Percentiles rank a stretch among this genome's conserved stretches.
Conservation (phyloP, 1,139 yeast species). For the Candida tropicalis region DNA sequence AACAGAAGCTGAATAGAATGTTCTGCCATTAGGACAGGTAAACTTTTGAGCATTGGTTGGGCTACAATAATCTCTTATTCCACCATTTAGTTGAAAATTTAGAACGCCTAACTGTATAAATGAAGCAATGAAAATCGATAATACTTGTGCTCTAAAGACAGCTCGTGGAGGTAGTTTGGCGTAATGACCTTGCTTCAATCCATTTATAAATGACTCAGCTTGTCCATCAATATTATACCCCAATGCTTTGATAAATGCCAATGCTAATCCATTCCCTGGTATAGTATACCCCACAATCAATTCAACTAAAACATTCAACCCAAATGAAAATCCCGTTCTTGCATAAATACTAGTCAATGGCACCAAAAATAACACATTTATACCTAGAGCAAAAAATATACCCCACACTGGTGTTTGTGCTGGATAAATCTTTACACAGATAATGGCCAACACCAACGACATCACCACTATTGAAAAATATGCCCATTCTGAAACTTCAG, state of each 20-base stretch:
- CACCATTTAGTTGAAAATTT: conserved; percentile 55
- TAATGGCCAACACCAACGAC: conserved; percentile 51
- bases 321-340: conserved; percentile 52
- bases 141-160: conserved; percentile 58
- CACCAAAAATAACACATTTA: conserved; percentile 57
- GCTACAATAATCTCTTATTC: conserved; percentile 45
- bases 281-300: conserved; percentile 61
- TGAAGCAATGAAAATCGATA: conserved; percentile 43
- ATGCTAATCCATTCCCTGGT: conserved; percentile 62
- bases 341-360: conserved; percentile 51
- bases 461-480: conserved; percentile 48
- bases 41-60: conserved; percentile 45
- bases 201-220: conserved; percentile 54
- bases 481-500: conserved; percentile 66
- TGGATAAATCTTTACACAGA: conserved; percentile 49
- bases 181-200: conserved; percentile 62
- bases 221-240: conserved; percentile 62
- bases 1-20: conserved; percentile 57
- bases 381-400: conserved; percentile 56
- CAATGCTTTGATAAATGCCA: conserved; percentile 57
- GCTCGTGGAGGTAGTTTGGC: conserved; percentile 63
- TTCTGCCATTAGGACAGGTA: conserved; percentile 52
- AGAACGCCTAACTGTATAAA: conserved; percentile 56
- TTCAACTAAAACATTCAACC: conserved; percentile 59
- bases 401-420: conserved; percentile 60